A percentile compares a stretch with the other conserved stretches of the same genome.
Evolutionary conservation across 2,329 filamentous ascomycete species (phyloP).

Genomic region (Harringtonia lauricola): DNA sequence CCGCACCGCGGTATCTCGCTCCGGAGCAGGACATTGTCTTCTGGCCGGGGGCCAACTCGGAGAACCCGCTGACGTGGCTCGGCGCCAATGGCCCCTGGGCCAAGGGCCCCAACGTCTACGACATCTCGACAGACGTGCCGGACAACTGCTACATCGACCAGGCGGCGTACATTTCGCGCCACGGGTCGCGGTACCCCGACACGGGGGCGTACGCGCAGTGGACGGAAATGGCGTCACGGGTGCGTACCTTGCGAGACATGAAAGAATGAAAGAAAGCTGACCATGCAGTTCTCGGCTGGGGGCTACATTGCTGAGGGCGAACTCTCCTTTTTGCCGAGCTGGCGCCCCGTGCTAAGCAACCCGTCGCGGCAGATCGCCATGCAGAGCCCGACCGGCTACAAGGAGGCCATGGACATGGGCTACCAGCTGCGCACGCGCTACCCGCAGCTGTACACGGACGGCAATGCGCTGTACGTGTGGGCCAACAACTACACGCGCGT

Average conservation of each 20-base stretch:
- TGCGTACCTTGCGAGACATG: slow-evolving; percentile 15
- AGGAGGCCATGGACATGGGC: slow-evolving; percentile 47
- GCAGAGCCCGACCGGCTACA: slow-evolving; percentile 49
- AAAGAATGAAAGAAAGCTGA: background rate
- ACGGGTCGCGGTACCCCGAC: slow-evolving; percentile 54
- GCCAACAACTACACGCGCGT: slow-evolving; percentile 56
- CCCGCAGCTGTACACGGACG: slow-evolving; percentile 36
- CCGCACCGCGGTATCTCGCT: slow-evolving; percentile 13
- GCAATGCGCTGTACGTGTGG: slow-evolving; percentile 46
- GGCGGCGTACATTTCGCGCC: slow-evolving; percentile 46
- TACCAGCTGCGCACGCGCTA: slow-evolving; percentile 38
- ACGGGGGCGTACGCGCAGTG: slow-evolving; percentile 47
- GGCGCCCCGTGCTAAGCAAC: slow-evolving; percentile 46
- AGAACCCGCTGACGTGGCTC: slow-evolving; percentile 30
- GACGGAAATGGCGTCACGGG: slow-evolving; percentile 33
- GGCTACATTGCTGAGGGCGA: slow-evolving; percentile 38
- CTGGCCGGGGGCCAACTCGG: slow-evolving; percentile 13
- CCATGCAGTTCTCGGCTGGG: slow-evolving; percentile 36
- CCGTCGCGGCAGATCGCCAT: slow-evolving; percentile 45
- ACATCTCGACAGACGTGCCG: slow-evolving; percentile 41
- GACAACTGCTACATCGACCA: slow-evolving; percentile 47
- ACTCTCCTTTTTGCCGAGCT: slow-evolving; percentile 45
- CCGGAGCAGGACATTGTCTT: slow-evolving; percentile 17
- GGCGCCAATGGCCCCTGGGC: slow-evolving; percentile 44
- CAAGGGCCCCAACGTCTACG: slow-evolving; percentile 42